phyloP scores from a whole-genome alignment of 768 basidiomycete species.

The Steccherinum ochraceum region DNA sequence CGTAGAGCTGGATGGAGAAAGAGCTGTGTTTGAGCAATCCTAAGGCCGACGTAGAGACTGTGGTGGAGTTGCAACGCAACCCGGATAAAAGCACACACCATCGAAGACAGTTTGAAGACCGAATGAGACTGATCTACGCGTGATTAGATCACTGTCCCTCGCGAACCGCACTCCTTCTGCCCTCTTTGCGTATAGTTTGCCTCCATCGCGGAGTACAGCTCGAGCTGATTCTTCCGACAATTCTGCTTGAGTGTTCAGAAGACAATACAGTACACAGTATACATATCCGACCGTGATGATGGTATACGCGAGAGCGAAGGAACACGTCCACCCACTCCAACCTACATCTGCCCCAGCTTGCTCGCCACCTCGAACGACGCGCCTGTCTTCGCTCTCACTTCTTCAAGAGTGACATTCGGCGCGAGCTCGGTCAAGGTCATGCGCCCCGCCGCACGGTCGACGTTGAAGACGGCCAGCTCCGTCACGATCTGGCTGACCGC shows the following conservation, averaged over 20 bases:
- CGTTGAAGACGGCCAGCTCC: constrained; percentile 86
- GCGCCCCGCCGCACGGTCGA: constrained; percentile 68
- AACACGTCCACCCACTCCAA: not conserved
- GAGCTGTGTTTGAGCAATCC: too few species aligned
- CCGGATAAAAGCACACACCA: too few species aligned
- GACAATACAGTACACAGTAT: not conserved
- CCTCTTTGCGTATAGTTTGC: too few species aligned
- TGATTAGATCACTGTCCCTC: too few species aligned
- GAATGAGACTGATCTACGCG: too few species aligned
- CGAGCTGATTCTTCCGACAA: not conserved
- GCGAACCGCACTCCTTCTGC: too few species aligned
- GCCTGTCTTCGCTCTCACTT: constrained; percentile 82
- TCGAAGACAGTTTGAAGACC: too few species aligned
- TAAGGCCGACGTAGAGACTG: too few species aligned
- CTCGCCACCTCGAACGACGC: constrained; percentile 66
- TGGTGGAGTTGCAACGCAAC: too few species aligned
- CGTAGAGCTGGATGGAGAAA: too few species aligned
- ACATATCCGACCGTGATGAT: not conserved
- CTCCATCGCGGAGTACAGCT: not conserved
- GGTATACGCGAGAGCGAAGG: too few species aligned
- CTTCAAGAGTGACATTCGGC: constrained; percentile 78
- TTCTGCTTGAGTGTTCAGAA: not conserved
- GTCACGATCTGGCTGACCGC: constrained; percentile 91
- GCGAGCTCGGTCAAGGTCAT: constrained; percentile 78
- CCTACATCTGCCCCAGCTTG: constrained; percentile 23